Conservation (phyloP, 2,329 filamentous ascomycete genomes). For the Macrophomina tecta region DNA sequence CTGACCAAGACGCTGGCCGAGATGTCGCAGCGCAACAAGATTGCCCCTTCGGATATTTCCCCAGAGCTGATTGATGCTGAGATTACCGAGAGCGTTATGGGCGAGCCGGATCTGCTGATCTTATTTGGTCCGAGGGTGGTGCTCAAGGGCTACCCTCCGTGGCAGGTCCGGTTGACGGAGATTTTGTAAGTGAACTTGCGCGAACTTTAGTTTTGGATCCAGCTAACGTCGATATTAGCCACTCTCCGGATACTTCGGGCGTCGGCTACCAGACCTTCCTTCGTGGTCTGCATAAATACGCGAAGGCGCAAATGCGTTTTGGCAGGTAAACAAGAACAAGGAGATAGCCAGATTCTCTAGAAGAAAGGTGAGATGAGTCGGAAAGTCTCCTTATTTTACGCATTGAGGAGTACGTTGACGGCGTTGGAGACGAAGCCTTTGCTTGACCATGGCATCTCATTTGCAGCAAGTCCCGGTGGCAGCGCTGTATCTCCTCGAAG, state of each 20-base stretch:
- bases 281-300: conserved; percentile 80
- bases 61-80: conserved; percentile 88
- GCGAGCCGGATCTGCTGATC: conserved; percentile 87
- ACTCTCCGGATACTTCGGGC: conserved; percentile 72
- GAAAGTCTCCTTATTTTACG: background rate
- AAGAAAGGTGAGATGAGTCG: background rate
- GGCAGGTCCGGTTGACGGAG: conserved; percentile 93
- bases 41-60: conserved; percentile 81
- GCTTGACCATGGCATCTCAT: background rate
- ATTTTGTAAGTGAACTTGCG: conserved; percentile 69
- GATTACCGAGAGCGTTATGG: conserved; percentile 76
- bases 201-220: background rate
- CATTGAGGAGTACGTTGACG: background rate
- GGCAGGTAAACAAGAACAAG: conserved; percentile 57
- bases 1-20: conserved; percentile 91
- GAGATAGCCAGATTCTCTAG: background rate
- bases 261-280: conserved; percentile 96
- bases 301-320: conserved; percentile 86
- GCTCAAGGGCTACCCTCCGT: conserved; percentile 90
- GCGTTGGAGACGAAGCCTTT: background rate
- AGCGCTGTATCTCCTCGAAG: conserved; percentile 9
- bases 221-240: conserved; percentile 35
- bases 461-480: background rate
- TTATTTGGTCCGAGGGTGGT: conserved; percentile 85
- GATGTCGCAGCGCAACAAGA: conserved; percentile 90